Percentiles rank a stretch among this genome's conserved stretches.
Evolutionary conservation across 805 yeast genomes (phyloP).

Genomic region (Barnettozyma vustinii): DNA sequence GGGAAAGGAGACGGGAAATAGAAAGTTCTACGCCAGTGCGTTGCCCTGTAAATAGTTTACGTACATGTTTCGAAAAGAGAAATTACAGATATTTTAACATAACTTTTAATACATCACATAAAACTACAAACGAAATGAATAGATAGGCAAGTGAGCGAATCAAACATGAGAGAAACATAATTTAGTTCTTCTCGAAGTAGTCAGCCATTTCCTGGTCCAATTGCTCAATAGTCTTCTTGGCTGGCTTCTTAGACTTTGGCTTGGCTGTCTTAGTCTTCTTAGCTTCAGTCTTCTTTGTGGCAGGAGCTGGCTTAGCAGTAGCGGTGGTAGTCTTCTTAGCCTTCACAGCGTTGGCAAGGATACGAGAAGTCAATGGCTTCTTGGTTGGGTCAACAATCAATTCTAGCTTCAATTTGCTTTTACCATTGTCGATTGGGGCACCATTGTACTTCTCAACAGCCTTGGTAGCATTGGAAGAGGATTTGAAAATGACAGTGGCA

Average conservation of each 20-base stretch:
- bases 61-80: background rate
- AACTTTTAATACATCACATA: background rate
- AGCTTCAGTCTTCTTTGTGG: conserved; percentile 9
- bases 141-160: background rate
- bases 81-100: background rate
- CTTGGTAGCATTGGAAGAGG: conserved; percentile 60
- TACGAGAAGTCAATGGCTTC: conserved; percentile 71
- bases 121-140: background rate
- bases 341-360: conserved; percentile 41
- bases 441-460: conserved; percentile 86
- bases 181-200: conserved; percentile 59
- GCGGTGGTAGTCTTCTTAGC: conserved; percentile 6
- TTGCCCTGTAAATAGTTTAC: conserved; percentile 1
- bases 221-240: conserved; percentile 80
- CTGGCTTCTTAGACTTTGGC: conserved; percentile 35
- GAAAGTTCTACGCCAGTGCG: background rate
- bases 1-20: conserved; percentile 9
- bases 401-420: conserved; percentile 68
- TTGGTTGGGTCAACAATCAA: conserved; percentile 79
- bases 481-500: conserved; percentile 78
- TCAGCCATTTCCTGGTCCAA: conserved; percentile 98
- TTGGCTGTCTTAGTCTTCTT: conserved; percentile 9
- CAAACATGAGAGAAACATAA: background rate
- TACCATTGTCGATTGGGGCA: conserved; percentile 90
- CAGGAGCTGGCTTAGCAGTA: conserved; percentile 14